Evolutionary conservation across 805 yeast species (phyloP).

Genomic region (Ogataea angusta): DNA sequence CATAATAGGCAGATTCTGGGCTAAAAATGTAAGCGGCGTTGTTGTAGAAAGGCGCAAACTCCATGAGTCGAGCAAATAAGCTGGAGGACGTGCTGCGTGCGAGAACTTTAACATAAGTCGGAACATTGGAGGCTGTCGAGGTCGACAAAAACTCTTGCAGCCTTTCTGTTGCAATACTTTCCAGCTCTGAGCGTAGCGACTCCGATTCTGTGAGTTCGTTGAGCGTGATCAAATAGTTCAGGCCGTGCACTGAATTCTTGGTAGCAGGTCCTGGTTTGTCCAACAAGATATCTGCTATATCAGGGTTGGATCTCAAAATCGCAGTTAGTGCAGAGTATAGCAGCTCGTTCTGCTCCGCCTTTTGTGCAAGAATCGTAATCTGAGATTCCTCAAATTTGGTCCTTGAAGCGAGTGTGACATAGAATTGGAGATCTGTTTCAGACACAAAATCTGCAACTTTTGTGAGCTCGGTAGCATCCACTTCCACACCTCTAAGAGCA

Average conservation of each 20-base stretch:
- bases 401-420: background rate
- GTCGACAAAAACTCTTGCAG: conserved; percentile 1
- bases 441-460: conserved; percentile 1
- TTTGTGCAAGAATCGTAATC: background rate
- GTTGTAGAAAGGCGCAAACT: conserved; percentile 30
- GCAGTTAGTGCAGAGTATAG: background rate
- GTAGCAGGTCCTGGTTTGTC: background rate
- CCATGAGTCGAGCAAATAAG: conserved; percentile 14
- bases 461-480: conserved; percentile 2
- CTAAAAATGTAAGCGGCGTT: conserved; percentile 31
- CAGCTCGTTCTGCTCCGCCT: background rate
- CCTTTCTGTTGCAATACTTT: background rate
- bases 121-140: background rate
- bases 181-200: background rate
- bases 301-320: conserved; percentile 1
- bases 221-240: conserved; percentile 5
- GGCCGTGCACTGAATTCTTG: background rate
- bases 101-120: conserved; percentile 1
- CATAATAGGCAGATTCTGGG: conserved; percentile 22
- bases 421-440: background rate
- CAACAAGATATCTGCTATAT: background rate
- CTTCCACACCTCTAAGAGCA: conserved; percentile 1
- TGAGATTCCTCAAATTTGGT: background rate
- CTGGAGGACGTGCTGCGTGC: background rate
- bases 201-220: background rate